These are phyloP conservation scores for Russula griseocarnosa DNA, from an alignment of 768 basidiomycete species.

Conservation along the genomic window DNA sequence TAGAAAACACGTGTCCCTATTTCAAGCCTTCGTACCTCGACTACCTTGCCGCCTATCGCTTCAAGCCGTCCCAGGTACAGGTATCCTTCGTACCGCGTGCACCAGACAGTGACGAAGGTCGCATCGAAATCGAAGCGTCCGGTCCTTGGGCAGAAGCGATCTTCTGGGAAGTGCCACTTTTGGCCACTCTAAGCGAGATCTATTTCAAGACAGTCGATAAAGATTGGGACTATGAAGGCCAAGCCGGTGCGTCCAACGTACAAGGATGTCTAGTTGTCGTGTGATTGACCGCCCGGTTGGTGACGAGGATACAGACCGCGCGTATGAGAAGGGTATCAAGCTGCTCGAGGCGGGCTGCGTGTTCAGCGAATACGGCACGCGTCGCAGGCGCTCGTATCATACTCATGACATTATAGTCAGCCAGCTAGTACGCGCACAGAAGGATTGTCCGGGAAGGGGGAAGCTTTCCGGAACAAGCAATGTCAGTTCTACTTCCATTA, in stretches of 20 bases:
- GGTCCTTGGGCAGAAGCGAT: constrained; percentile 84
- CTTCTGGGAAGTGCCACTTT: constrained; percentile 93
- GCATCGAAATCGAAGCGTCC: constrained; percentile 63
- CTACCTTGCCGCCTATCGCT: constrained; percentile 66
- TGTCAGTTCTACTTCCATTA: constrained; percentile 42
- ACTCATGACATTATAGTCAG: constrained; percentile 75
- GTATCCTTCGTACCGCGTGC: constrained; percentile 55
- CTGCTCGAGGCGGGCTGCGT: constrained; percentile 61
- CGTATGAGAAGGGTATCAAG: constrained; percentile 64
- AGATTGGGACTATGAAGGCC: constrained; percentile 84
- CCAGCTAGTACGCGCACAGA: constrained; percentile 61
- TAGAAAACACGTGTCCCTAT: constrained; percentile 66
- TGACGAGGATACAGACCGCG: constrained; percentile 47
- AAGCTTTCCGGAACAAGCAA: constrained; percentile 84
- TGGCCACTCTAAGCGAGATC: constrained; percentile 87
- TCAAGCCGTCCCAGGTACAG: constrained; percentile 68
- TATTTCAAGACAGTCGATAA: constrained; percentile 73
- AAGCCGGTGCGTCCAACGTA: constrained; percentile 53
- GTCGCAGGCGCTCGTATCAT: constrained; percentile 68
- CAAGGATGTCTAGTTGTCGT: not conserved
- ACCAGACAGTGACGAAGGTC: constrained; percentile 42
- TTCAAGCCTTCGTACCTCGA: constrained; percentile 69
- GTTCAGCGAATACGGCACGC: constrained; percentile 86
- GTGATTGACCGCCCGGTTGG: not conserved
- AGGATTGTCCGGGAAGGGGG: constrained; percentile 48